phyloP scores from a whole-genome alignment of 1,139 yeast species.

The Candida albicans region DNA sequence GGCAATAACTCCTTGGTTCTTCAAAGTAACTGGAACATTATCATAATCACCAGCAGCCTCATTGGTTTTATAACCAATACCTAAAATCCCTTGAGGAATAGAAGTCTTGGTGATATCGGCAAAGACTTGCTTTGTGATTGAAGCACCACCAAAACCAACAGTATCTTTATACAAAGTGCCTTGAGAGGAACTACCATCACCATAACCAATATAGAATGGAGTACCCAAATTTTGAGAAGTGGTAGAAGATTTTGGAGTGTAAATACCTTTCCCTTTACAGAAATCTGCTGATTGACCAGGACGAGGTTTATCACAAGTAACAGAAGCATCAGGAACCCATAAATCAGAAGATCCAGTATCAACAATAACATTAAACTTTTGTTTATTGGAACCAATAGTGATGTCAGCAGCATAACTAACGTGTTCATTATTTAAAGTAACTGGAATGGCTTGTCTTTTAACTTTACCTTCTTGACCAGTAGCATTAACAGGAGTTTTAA shows the following conservation, averaged over 20 bases:
- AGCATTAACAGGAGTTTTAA: conserved; percentile 22
- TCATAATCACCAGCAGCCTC: conserved; percentile 21
- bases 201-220: conserved; percentile 12
- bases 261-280: conserved; percentile 9
- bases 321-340: conserved; percentile 20
- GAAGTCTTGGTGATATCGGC: conserved; percentile 18
- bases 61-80: conserved; percentile 20
- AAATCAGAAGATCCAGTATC: conserved; percentile 33
- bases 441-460: conserved; percentile 8
- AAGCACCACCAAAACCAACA: conserved; percentile 15
- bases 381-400: conserved; percentile 13
- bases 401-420: conserved; percentile 9
- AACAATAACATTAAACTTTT: conserved; percentile 12
- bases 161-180: conserved; percentile 57
- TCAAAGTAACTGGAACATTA: conserved; percentile 33
- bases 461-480: background rate
- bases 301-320: conserved; percentile 4
- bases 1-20: conserved; percentile 46
- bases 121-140: conserved; percentile 16
- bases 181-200: conserved; percentile 31
- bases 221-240: conserved; percentile 9
- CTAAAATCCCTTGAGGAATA: conserved; percentile 19
- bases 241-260: conserved; percentile 6
- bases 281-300: background rate
- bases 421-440: conserved; percentile 9